Base-by-base conservation (phyloP, 371 early-diverging fungal genomes). In the Lichtheimia hyalospora region DNA sequence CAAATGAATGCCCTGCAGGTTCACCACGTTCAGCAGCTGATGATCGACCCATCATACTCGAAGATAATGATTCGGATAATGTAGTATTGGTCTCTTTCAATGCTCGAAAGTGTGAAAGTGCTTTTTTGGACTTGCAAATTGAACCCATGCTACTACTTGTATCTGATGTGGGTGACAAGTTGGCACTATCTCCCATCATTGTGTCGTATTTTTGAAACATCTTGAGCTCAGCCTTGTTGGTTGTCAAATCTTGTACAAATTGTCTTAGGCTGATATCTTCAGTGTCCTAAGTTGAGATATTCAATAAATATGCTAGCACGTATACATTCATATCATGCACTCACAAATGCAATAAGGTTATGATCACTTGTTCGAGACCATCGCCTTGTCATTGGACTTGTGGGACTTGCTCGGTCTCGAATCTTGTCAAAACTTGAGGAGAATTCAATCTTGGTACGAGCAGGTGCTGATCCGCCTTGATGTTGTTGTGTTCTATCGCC, bases 221-320 rank as follows among this genome's bases (percentile, higher is more conserved):
- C 43, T 74, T 73, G 16, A 85, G 59, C 5, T 79, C 78, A 24
- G 75, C 74, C 21, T 70, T 73, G 4, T 73, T 44, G n/a, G 76
- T 71, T n/a, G 88, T 75, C 63, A 86, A 78, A 24, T 71, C 77
- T 53, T 34, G 34, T 10, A 87, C 77, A 68, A 89, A 89, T 18
- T 82, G 84, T 55, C 78, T 81, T 16, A 89, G 73, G 48, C 82
- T 84, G 18, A 78, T 74, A 46, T 81, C 79, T 18, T 84, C 81
- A 10, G 70, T 61, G 13, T 68, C 55, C 55, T 54, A 39, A n/a
- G 20, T 1, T 34, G 10, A 34, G 10, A 6, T 5, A 34, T 8
- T 34, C 1, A 34, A 34, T 10, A 34, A 34, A 34, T n/a, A 8
- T 34, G 34, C 1, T 2, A 23, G 18, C 13, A 25, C 7, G 3